These are phyloP conservation scores for Rachicladosporium sp. DNA, from an alignment of 2,329 filamentous ascomycete genomes.

Conservation along the genomic window DNA sequence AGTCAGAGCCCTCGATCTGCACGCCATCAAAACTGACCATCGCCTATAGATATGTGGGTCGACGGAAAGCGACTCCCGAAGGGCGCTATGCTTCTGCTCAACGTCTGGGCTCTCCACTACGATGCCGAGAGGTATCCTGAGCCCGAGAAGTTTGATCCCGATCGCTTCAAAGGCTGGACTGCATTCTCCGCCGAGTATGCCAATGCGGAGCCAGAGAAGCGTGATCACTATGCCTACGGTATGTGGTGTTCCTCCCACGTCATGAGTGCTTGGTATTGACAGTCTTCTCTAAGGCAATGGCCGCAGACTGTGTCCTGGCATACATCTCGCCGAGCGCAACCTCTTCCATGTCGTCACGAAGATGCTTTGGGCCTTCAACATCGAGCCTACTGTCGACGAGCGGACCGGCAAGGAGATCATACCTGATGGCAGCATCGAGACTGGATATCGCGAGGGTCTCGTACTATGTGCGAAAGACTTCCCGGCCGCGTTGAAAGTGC, in stretches of 20 bases:
- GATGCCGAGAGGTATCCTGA: conserved; percentile 12
- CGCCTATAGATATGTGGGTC: conserved; percentile 11
- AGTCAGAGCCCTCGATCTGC: conserved; percentile 6
- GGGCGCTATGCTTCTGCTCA: conserved; percentile 27
- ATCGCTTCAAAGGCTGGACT: conserved; percentile 15
- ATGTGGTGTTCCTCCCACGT: too few relatives aligned
- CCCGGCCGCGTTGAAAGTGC: too few relatives aligned
- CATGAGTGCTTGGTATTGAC: too few relatives aligned
- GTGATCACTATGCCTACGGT: conserved; percentile 39
- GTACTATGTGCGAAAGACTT: too few relatives aligned
- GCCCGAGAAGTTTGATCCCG: conserved; percentile 21
- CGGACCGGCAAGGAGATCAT: neutral
- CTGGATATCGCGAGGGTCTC: too few relatives aligned
- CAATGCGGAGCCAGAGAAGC: conserved; percentile 21
- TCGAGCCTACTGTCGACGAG: conserved; percentile 8
- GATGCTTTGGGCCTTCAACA: conserved; percentile 41
- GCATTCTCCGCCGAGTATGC: conserved; percentile 26
- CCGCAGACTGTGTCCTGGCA: conserved; percentile 36
- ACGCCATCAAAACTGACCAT: too few relatives aligned
- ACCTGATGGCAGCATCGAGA: too few relatives aligned
- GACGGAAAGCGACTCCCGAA: conserved; percentile 31
- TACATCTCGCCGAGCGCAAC: conserved; percentile 39
- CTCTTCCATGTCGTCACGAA: conserved; percentile 28
- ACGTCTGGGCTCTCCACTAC: conserved; percentile 25
- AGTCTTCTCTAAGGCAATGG: conserved; percentile 20